These are phyloP conservation scores for sweet orange (Citrus sinensis) DNA, from an alignment of 345 rosid species.

Conservation along the genomic window DVS_A1.0 CM039163.1:51953001-51953500, in stretches of 20 bases:
- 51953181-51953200: conserved; percentile 75
- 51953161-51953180: conserved; percentile 85
- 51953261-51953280: neutral
- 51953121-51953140: conserved; percentile 86
- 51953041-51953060: conserved; percentile 77
- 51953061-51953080: conserved; percentile 82
- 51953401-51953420: neutral
- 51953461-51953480: neutral
- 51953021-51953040: conserved; percentile 46
- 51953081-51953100: conserved; percentile 81
- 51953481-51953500: conserved; percentile 1
- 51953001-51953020: conserved; percentile 30
- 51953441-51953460: conserved; percentile 1
- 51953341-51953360: neutral
- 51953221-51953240: conserved; percentile 42
- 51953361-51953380: conserved; percentile 6
- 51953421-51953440: conserved; percentile 4
- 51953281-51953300: conserved; percentile 6
- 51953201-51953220: conserved; percentile 57
- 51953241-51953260: conserved; percentile 29
- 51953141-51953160: conserved; percentile 85
- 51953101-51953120: conserved; percentile 90
- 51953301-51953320: neutral
- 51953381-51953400: neutral
- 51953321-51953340: neutral